These are phyloP conservation scores for Xylaria palmicola DNA, from an alignment of 495 filamentous ascomycete species.

Conservation along the genomic window DNA sequence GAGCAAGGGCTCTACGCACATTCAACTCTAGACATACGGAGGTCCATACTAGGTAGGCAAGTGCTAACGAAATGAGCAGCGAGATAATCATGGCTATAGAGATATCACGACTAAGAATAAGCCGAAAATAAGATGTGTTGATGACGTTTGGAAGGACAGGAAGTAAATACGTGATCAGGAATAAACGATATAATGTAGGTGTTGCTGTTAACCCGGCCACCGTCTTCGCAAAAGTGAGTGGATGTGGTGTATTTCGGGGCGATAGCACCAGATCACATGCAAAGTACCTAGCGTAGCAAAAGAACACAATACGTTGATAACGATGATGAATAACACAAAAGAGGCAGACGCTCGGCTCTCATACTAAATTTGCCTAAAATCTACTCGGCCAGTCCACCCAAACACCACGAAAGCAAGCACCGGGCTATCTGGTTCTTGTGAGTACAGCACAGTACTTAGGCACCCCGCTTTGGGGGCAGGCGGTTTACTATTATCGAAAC, in stretches of 20 bases:
- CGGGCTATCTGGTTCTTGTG: not conserved
- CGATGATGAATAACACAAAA: too few relatives aligned
- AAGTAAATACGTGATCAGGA: too few relatives aligned
- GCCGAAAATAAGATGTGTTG: not conserved
- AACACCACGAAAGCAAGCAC: too few relatives aligned
- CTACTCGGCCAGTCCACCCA: too few relatives aligned
- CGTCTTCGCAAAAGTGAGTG: too few relatives aligned
- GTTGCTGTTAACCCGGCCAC: too few relatives aligned
- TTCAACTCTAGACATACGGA: conserved; percentile 9
- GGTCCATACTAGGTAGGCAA: conserved; percentile 13
- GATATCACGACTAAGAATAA: not conserved
- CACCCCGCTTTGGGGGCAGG: not conserved
- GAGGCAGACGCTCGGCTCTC: too few relatives aligned
- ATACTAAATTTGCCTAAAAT: too few relatives aligned
- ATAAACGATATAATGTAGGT: too few relatives aligned
- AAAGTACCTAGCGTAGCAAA: too few relatives aligned
- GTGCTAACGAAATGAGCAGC: not conserved
- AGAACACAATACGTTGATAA: too few relatives aligned
- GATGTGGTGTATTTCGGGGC: not conserved
- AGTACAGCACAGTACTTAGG: not conserved
- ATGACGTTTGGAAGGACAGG: too few relatives aligned
- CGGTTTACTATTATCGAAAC: not conserved
- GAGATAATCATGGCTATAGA: not conserved
- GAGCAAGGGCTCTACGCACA: conserved; percentile 6
- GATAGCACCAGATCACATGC: not conserved